These are phyloP conservation scores for Eucalyptus curtisii DNA, from an alignment of 345 rosid species.

Conservation along the genomic window DNA sequence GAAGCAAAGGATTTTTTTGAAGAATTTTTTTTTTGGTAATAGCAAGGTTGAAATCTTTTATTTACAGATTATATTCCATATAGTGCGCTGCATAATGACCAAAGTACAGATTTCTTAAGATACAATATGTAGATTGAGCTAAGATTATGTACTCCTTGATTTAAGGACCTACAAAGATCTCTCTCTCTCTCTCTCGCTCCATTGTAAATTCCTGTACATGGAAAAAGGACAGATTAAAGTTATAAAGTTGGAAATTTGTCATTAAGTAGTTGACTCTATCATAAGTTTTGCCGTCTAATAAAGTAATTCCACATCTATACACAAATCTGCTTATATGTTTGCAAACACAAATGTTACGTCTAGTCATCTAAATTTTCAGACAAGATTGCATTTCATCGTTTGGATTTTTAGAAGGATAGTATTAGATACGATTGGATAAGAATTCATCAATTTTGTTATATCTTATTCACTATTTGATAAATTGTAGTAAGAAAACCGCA, in stretches of 20 bases:
- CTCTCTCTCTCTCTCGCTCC: too few relatives aligned
- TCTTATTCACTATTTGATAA: too few relatives aligned
- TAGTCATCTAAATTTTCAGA: accelerated
- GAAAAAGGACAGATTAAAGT: too few relatives aligned
- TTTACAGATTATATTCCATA: not conserved
- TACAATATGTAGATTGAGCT: not conserved
- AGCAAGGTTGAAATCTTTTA: not conserved
- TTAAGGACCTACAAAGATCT: too few relatives aligned
- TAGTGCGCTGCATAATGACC: not conserved
- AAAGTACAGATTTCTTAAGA: not conserved
- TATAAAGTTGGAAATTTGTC: not conserved
- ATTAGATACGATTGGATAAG: too few relatives aligned
- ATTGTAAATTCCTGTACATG: too few relatives aligned
- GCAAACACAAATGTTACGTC: not conserved
- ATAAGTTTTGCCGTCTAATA: not conserved
- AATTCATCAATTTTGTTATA: too few relatives aligned
- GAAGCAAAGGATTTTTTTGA: not conserved
- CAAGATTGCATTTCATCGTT: accelerated
- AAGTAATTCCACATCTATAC: not conserved
- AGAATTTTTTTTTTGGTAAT: not conserved
- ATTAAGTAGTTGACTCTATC: not conserved
- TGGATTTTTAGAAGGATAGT: too few relatives aligned
- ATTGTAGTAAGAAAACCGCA: too few relatives aligned
- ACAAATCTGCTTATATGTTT: too few relatives aligned
- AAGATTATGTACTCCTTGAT: too few relatives aligned